Conservation (phyloP, 73 alveolate genomes). For the Blepharisma stoltei region DNA sequence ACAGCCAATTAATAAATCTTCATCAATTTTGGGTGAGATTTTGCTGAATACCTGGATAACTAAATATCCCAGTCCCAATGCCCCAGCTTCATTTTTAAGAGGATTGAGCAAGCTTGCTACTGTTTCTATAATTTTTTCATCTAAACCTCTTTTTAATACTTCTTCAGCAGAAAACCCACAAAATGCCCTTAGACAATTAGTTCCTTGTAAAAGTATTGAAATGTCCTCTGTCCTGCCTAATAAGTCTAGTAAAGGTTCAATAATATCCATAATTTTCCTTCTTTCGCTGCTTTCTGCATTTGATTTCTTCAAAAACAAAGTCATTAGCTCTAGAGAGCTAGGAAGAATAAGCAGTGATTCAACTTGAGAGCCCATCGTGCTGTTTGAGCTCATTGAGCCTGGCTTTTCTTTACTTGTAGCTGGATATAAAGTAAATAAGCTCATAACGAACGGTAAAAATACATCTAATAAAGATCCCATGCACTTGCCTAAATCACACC, state of each 20-base stretch:
- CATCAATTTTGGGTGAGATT: conserved; percentile 75
- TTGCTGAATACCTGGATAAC: conserved; percentile 70
- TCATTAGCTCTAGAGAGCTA: conserved; percentile 49
- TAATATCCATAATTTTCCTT: conserved; percentile 33
- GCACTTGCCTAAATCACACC: conserved; percentile 71
- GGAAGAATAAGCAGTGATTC: conserved; percentile 45
- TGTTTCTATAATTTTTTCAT: conserved; percentile 62
- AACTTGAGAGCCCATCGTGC: conserved; percentile 57
- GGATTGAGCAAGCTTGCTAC: conserved; percentile 70
- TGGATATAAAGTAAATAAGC: background rate
- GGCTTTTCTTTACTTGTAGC: background rate
- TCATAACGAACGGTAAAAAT: background rate
- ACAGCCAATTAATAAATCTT: conserved; percentile 69
- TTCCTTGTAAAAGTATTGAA: conserved; percentile 53
- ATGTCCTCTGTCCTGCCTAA: conserved; percentile 52
- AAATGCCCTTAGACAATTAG: conserved; percentile 71
- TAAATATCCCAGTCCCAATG: conserved; percentile 75
- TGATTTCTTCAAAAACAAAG: conserved; percentile 47
- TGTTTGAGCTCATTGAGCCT: conserved; percentile 50
- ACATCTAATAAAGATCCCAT: conserved; percentile 43
- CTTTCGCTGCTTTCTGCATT: conserved; percentile 37
- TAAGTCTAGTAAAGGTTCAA: conserved; percentile 47
- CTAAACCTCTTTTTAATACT: conserved; percentile 45
- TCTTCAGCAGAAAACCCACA: conserved; percentile 63
- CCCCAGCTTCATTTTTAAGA: conserved; percentile 70